phyloP scores from a whole-genome alignment of 2,329 filamentous ascomycete species.

The Aureobasidium melanogenum region DNA sequence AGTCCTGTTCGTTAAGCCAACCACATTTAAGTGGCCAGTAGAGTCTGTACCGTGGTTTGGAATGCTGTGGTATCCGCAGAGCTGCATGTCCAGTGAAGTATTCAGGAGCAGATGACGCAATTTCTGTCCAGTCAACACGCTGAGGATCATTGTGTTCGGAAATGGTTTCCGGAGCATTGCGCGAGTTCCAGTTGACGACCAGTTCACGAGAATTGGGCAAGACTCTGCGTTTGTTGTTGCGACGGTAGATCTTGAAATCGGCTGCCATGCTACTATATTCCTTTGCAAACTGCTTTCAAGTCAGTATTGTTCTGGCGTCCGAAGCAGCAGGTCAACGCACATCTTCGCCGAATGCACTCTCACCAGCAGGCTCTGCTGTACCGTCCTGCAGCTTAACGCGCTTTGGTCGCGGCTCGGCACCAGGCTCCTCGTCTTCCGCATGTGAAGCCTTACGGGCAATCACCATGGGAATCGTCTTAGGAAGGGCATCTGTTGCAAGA shows the following conservation, averaged over 20 bases:
- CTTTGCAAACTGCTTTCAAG: conserved; percentile 42
- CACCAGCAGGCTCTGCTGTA: conserved; percentile 45
- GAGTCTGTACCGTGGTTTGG: conserved; percentile 78
- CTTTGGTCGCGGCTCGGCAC: conserved; percentile 68
- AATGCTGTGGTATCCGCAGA: conserved; percentile 79
- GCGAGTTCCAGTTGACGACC: conserved; percentile 86
- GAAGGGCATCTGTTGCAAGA: conserved; percentile 88
- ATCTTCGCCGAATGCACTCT: conserved; percentile 84
- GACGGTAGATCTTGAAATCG: conserved; percentile 84
- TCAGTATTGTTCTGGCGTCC: background rate
- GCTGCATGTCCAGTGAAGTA: conserved; percentile 78
- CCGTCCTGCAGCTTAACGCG: conserved; percentile 52
- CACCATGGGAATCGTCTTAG: conserved; percentile 88
- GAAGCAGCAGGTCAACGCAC: conserved; percentile 29
- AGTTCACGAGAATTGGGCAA: conserved; percentile 96
- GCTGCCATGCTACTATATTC: conserved; percentile 73
- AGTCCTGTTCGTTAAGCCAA: conserved; percentile 85
- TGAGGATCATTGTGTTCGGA: conserved; percentile 90
- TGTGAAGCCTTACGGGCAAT: conserved; percentile 70
- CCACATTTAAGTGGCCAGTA: conserved; percentile 87
- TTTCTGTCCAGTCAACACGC: conserved; percentile 90
- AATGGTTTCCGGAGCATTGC: conserved; percentile 76
- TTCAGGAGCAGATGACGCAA: conserved; percentile 58
- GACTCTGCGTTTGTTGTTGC: conserved; percentile 86
- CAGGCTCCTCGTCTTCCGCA: conserved; percentile 76